These are phyloP conservation scores for Russula brevipes DNA, from an alignment of 768 basidiomycete species.

Conservation along the genomic window DNA sequence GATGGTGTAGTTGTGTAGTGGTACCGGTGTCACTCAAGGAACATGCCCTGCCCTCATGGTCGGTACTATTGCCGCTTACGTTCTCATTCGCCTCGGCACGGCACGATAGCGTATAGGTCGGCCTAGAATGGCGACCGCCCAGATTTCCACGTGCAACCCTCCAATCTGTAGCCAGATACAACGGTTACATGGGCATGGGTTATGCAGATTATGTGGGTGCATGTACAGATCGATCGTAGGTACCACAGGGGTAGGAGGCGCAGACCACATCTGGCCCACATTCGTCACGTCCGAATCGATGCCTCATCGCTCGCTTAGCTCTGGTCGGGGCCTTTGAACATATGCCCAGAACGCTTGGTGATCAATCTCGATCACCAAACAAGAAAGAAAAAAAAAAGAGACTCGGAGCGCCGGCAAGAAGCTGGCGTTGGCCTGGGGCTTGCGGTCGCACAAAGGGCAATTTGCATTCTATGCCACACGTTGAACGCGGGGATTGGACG, in stretches of 20 bases:
- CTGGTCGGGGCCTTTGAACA: constrained; percentile 4
- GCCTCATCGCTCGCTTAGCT: background rate
- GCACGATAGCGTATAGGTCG: background rate
- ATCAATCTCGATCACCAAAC: constrained; percentile 8
- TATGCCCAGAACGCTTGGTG: constrained; percentile 1
- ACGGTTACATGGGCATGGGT: too few relatives aligned
- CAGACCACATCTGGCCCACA: background rate
- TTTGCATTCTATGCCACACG: constrained; percentile 3
- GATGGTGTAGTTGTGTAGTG: background rate
- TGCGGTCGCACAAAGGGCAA: background rate
- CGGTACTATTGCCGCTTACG: constrained; percentile 10
- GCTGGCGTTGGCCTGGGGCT: background rate
- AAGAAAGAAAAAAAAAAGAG: background rate
- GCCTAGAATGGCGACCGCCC: constrained; percentile 4
- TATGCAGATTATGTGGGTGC: background rate
- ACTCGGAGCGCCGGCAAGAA: background rate
- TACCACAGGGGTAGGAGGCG: background rate
- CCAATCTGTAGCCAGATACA: too few relatives aligned
- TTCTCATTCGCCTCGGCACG: background rate
- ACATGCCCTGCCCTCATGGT: constrained; percentile 20
- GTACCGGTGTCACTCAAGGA: background rate
- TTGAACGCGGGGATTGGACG: background rate
- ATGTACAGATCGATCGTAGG: background rate
- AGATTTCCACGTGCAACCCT: background rate
- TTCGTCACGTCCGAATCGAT: background rate